phyloP scores from a whole-genome alignment of 2,329 filamentous ascomycete species.

The Aspergillus fijiensis region DNA sequence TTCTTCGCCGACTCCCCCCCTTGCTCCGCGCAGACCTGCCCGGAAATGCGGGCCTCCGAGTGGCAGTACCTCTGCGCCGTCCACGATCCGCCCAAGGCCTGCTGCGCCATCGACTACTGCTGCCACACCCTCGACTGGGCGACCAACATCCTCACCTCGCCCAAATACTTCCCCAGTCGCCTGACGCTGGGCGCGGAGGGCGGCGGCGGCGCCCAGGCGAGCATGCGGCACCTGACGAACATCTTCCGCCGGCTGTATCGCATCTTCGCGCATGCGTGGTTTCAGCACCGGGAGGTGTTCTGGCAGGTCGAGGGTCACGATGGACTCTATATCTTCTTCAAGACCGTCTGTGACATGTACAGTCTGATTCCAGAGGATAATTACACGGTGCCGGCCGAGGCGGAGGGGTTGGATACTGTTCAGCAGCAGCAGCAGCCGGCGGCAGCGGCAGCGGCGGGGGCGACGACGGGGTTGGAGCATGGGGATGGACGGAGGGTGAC shows the following conservation, averaged over 20 bases:
- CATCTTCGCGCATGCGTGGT: slow-evolving; percentile 99
- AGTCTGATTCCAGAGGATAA: slow-evolving; percentile 87
- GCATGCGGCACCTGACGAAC: slow-evolving; percentile 73
- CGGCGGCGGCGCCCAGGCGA: slow-evolving; percentile 44
- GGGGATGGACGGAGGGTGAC: slow-evolving; percentile 35
- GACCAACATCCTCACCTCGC: slow-evolving; percentile 87
- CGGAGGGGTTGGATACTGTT: slow-evolving; percentile 71
- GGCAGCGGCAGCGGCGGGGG: slow-evolving; percentile 10
- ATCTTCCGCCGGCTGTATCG: slow-evolving; percentile 92
- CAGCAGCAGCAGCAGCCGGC: slow-evolving; percentile 14
- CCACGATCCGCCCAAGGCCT: slow-evolving; percentile 93
- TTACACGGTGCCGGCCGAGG: slow-evolving; percentile 91
- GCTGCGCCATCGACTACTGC: slow-evolving; percentile 98
- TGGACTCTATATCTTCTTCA: slow-evolving; percentile 95
- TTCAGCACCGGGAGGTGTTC: slow-evolving; percentile 91
- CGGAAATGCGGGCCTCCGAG: slow-evolving; percentile 97
- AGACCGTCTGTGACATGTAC: slow-evolving; percentile 92
- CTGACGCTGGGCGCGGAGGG: slow-evolving; percentile 58
- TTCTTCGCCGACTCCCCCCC: slow-evolving; percentile 89
- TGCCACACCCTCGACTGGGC: slow-evolving; percentile 99
- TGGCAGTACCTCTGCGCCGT: slow-evolving; percentile 99
- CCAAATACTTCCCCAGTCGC: slow-evolving; percentile 91
- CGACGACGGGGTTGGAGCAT: slow-evolving; percentile 20
- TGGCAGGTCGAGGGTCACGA: slow-evolving; percentile 89
- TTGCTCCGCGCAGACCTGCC: slow-evolving; percentile 85